Evolutionary conservation across 352 stramenopile genomes (phyloP).

Genomic region (Paralagenidium karlingii): DNA sequence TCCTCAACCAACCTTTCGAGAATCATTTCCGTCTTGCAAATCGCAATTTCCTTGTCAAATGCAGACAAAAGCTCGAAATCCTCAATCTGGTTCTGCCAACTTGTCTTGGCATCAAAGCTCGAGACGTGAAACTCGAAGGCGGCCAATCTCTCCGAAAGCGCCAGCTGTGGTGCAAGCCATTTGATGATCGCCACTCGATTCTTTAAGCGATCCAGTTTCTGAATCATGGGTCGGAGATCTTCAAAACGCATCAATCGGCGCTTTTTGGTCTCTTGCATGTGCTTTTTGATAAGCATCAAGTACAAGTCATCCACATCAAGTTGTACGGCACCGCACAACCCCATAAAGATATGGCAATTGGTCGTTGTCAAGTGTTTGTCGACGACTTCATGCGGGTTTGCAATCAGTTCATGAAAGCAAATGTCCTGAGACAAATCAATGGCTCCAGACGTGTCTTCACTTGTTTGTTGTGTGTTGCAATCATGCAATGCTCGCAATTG

Average conservation of each 20-base stretch:
- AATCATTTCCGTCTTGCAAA: slow-evolving; percentile 20
- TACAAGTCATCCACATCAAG: background rate
- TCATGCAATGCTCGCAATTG: background rate
- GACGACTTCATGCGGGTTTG: slow-evolving; percentile 42
- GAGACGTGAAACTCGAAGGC: too few relatives aligned
- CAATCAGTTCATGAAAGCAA: slow-evolving; percentile 58
- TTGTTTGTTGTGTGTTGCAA: background rate
- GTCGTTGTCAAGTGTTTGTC: slow-evolving; percentile 4
- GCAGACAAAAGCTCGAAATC: slow-evolving; percentile 6
- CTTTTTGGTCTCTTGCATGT: too few relatives aligned
- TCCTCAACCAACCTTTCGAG: slow-evolving; percentile 11
- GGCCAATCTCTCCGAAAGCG: too few relatives aligned
- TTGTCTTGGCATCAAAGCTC: background rate
- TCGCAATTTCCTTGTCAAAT: slow-evolving; percentile 25
- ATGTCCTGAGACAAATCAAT: slow-evolving; percentile 8
- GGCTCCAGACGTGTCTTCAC: background rate
- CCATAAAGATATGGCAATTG: too few relatives aligned
- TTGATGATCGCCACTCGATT: too few relatives aligned
- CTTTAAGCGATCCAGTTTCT: too few relatives aligned
- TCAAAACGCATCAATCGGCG: background rate
- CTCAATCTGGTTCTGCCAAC: slow-evolving; percentile 2
- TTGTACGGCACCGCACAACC: too few relatives aligned
- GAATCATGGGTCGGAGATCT: slow-evolving; percentile 1
- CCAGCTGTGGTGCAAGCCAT: too few relatives aligned
- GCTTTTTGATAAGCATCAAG: background rate